A percentile compares a stretch with the other conserved stretches of the same genome.
These are phyloP conservation scores for Hypholoma fasciculare DNA, from an alignment of 768 basidiomycete species.

Conservation along the genomic window DNA sequence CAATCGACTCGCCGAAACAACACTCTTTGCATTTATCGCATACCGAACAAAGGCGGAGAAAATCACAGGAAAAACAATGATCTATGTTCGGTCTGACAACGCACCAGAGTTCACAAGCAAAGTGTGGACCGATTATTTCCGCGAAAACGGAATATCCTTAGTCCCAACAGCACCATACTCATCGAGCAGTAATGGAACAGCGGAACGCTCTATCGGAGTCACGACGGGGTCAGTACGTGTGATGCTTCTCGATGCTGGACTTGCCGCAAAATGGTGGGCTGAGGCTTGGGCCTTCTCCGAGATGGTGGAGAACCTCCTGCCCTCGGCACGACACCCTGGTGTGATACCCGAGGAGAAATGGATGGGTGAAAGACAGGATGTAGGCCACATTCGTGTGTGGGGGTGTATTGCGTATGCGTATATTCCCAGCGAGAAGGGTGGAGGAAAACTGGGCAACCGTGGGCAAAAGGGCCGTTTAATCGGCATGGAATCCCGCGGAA, in stretches of 20 bases:
- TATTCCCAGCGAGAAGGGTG: not conserved
- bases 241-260: conserved; percentile 1
- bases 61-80: conserved; percentile 6
- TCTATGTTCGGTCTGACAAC: conserved; percentile 6
- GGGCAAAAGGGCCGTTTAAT: not conserved
- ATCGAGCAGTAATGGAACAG: conserved; percentile 1
- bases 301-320: conserved; percentile 10
- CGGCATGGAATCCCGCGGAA: too few relatives aligned
- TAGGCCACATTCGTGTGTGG: conserved; percentile 9
- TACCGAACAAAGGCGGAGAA: not conserved
- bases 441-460: not conserved
- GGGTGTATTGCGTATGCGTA: conserved; percentile 5
- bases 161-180: conserved; percentile 4
- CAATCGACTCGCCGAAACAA: not conserved
- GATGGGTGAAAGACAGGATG: conserved; percentile 11
- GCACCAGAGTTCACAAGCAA: conserved; percentile 7
- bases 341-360: conserved; percentile 15
- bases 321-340: conserved; percentile 9
- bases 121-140: not conserved
- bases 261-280: conserved; percentile 8
- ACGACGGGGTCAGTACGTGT: not conserved
- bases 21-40: not conserved
- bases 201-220: conserved; percentile 1
- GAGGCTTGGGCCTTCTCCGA: conserved; percentile 3
- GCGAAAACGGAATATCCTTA: not conserved